A percentile compares a stretch with the other conserved stretches of the same genome.
Conservation (phyloP, 31 red algal species). For the Asparagopsis taxiformis region DNA sequence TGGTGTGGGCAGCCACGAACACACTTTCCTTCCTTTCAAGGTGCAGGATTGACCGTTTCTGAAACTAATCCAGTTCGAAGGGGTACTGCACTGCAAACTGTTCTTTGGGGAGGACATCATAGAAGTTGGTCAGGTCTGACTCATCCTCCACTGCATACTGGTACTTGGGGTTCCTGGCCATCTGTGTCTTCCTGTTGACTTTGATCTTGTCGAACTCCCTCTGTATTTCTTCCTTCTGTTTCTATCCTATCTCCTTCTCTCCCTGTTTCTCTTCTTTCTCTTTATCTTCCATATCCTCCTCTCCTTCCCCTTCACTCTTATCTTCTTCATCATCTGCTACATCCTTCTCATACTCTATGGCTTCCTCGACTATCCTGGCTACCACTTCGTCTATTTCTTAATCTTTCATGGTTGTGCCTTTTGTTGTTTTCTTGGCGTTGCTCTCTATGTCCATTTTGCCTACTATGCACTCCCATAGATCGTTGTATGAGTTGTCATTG, state of each 20-base stretch:
- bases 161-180: no score
- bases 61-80: slow-evolving; percentile 94
- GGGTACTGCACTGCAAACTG: slow-evolving; percentile 87
- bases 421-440: not conserved
- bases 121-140: not conserved
- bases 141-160: not conserved
- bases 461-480: no score
- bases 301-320: slow-evolving; percentile 16
- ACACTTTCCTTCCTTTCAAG: slow-evolving; percentile 92
- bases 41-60: slow-evolving; percentile 81
- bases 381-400: no score
- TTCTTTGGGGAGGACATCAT: not conserved
- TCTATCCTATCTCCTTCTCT: slow-evolving; percentile 36
- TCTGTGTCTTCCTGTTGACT: not conserved
- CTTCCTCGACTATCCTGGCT: no score
- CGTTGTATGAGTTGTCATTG: no score
- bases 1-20: slow-evolving; percentile 96
- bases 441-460: no score
- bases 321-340: slow-evolving; percentile 3
- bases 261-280: slow-evolving; percentile 63
- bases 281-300: slow-evolving; percentile 60
- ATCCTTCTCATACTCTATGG: no score
- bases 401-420: no score
- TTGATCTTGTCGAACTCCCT: slow-evolving; percentile 12
- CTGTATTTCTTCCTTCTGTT: slow-evolving; percentile 49